Evolutionary conservation across 352 stramenopile species (phyloP).

Genomic region (Globisporangium alternatum): DNA sequence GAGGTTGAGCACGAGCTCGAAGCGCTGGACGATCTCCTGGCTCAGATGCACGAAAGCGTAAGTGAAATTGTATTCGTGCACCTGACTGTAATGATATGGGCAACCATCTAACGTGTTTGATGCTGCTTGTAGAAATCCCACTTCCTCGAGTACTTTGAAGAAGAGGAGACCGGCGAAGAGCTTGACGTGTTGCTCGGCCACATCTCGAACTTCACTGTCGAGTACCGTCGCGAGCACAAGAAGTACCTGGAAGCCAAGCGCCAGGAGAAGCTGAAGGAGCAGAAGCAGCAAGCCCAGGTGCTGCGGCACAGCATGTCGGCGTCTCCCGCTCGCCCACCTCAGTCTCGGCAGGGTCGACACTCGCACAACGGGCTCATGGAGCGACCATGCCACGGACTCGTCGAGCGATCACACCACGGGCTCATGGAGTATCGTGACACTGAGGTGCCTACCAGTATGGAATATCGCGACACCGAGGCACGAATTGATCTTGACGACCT

Average conservation of each 20-base stretch:
- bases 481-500: not conserved
- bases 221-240: conserved; percentile 68
- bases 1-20: conserved; percentile 62
- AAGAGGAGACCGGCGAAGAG: conserved; percentile 76
- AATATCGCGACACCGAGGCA: not conserved
- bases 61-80: conserved; percentile 13
- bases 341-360: conserved; percentile 13
- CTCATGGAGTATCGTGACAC: not conserved
- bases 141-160: conserved; percentile 83
- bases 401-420: not conserved
- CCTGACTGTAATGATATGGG: not conserved
- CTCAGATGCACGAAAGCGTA: conserved; percentile 54
- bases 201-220: conserved; percentile 71
- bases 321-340: conserved; percentile 9
- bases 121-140: conserved; percentile 44
- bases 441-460: too few relatives aligned
- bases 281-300: conserved; percentile 20
- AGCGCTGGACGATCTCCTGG: conserved; percentile 41
- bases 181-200: conserved; percentile 69
- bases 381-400: not conserved
- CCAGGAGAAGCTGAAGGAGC: conserved; percentile 23
- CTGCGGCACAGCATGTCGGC: conserved; percentile 16
- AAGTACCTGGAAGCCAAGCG: conserved; percentile 58
- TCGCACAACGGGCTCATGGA: conserved; percentile 4
- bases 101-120: not conserved